Conservation (phyloP, 441 rosid genomes). For the Geranium incanum region DNA sequence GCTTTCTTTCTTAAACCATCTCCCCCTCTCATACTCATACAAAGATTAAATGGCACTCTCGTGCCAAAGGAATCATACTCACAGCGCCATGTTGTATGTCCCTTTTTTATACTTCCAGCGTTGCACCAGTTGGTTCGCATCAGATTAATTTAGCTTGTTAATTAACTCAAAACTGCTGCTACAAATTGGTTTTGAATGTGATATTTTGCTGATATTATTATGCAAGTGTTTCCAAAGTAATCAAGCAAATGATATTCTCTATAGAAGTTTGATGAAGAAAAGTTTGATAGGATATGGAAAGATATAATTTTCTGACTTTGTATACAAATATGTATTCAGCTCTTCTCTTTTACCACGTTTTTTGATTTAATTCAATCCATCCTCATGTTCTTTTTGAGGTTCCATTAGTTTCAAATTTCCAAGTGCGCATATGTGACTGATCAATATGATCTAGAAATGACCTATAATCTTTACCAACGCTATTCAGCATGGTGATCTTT, state of each 20-base stretch:
- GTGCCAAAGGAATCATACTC: background rate
- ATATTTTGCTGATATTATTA: background rate
- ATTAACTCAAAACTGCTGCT: background rate
- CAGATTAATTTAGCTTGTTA: background rate
- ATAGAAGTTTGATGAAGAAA: background rate
- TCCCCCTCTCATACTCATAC: background rate
- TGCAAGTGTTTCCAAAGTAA: background rate
- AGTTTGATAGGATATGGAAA: background rate
- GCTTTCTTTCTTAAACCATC: background rate
- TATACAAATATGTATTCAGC: background rate
- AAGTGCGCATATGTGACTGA: background rate
- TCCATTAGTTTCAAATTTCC: background rate
- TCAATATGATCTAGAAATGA: background rate
- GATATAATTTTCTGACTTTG: background rate
- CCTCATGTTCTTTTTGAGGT: background rate
- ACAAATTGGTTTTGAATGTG: slow-evolving; percentile 7
- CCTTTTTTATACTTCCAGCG: background rate
- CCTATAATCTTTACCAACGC: slow-evolving; percentile 2
- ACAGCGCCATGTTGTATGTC: background rate
- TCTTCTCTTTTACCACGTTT: background rate
- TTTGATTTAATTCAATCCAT: background rate
- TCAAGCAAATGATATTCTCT: background rate
- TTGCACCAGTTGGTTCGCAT: background rate
- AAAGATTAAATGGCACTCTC: background rate
- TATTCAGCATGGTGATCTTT: slow-evolving; percentile 6